Percentiles rank a stretch among this genome's conserved stretches.
Evolutionary conservation across 2,329 filamentous ascomycete genomes (phyloP).

Genomic region (Macrophomina phaseolina): DNA sequence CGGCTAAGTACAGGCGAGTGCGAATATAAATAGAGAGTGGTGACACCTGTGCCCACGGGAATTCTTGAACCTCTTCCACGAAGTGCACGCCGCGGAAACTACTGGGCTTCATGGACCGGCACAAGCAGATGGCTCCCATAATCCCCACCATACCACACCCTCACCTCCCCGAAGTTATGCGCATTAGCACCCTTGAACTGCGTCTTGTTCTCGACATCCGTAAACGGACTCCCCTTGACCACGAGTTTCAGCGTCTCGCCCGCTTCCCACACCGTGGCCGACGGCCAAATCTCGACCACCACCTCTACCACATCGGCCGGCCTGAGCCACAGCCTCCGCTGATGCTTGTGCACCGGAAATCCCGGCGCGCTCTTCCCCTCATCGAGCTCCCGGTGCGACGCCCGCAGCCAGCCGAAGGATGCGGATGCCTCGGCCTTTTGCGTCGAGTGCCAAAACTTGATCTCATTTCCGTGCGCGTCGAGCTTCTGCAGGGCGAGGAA

Average conservation of each 20-base stretch:
- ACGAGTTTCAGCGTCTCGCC: slow-evolving; percentile 39
- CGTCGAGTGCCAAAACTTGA: neutral
- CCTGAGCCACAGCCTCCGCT: slow-evolving; percentile 50
- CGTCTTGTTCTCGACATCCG: neutral
- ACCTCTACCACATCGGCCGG: slow-evolving; percentile 52
- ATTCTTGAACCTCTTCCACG: no score
- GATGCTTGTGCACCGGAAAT: neutral
- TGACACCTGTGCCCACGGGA: no score
- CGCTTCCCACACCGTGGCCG: slow-evolving; percentile 53
- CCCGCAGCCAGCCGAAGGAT: slow-evolving; percentile 49
- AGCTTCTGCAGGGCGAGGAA: neutral
- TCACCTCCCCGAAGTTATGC: neutral
- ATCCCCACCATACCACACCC: neutral
- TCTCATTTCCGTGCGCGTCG: neutral
- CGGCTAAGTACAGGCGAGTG: no score
- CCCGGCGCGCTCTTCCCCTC: slow-evolving; percentile 12
- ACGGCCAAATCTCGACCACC: slow-evolving; percentile 56
- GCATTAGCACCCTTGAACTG: neutral
- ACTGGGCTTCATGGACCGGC: neutral
- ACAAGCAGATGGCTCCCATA: neutral
- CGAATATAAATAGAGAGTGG: no score
- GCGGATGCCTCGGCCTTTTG: neutral
- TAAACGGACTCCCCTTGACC: neutral
- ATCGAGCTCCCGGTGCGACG: slow-evolving; percentile 49
- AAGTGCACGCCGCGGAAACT: no score